Evolutionary conservation across 352 stramenopile genomes (phyloP).

Genomic region (Thalassiosira livingstoniorum): DNA sequence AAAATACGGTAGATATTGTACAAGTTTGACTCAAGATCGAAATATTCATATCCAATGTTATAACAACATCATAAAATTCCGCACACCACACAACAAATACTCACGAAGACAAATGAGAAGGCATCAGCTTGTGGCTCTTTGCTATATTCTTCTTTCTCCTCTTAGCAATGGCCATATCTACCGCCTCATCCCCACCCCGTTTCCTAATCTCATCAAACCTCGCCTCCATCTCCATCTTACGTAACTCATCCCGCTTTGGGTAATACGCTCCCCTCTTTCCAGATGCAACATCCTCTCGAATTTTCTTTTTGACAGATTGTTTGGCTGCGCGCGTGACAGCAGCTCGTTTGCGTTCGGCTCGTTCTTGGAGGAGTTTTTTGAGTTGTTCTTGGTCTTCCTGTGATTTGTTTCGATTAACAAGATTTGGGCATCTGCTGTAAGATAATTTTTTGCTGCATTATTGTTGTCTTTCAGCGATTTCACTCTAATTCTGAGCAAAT

Average conservation of each 20-base stretch:
- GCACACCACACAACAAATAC: not conserved
- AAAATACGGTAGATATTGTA: too few relatives aligned
- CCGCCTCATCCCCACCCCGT: slow-evolving; percentile 70
- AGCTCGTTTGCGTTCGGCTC: slow-evolving; percentile 61
- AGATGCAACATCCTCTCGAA: slow-evolving; percentile 71
- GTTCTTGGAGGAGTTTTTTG: slow-evolving; percentile 69
- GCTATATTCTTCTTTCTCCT: slow-evolving; percentile 81
- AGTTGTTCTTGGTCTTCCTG: slow-evolving; percentile 68
- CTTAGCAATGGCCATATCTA: slow-evolving; percentile 81
- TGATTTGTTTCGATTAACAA: not conserved
- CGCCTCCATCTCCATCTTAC: slow-evolving; percentile 78
- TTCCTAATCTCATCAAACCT: slow-evolving; percentile 84
- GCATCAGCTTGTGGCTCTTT: slow-evolving; percentile 65
- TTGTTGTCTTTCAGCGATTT: not conserved
- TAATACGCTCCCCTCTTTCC: slow-evolving; percentile 75
- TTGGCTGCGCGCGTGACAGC: slow-evolving; percentile 72
- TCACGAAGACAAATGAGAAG: slow-evolving; percentile 49
- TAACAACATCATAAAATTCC: too few relatives aligned
- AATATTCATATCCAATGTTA: too few relatives aligned
- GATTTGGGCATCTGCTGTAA: not conserved
- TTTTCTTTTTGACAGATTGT: slow-evolving; percentile 74
- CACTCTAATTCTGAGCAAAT: not conserved
- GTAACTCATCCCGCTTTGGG: slow-evolving; percentile 77
- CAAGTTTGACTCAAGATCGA: too few relatives aligned
- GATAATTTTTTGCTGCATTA: too few relatives aligned